Conservation (phyloP, 257 asterid species). For the Solanum sejunctum region DNA sequence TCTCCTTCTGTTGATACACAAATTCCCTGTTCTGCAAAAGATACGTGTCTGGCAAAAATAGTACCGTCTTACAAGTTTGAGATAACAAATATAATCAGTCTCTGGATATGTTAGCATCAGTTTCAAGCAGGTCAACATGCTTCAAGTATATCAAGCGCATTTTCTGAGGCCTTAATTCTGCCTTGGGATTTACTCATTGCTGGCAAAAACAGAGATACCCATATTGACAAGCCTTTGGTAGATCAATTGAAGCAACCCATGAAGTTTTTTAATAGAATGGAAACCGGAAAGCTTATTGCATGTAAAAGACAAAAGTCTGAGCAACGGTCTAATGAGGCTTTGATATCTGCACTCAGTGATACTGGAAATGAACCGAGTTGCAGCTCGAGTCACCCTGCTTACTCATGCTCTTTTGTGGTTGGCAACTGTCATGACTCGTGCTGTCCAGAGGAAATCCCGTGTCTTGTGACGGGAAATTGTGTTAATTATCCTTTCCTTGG, state of each 20-base stretch:
- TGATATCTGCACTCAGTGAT: conserved; percentile 10
- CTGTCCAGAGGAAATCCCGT: conserved; percentile 25
- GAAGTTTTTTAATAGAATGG: conserved; percentile 6
- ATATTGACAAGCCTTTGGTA: conserved; percentile 1
- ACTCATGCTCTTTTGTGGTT: conserved; percentile 6
- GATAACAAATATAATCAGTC: not conserved
- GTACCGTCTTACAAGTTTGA: not conserved
- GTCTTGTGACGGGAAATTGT: conserved; percentile 31
- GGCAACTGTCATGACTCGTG: conserved; percentile 4
- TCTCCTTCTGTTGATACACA: conserved; percentile 58
- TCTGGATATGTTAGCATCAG: conserved; percentile 19
- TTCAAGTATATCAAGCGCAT: conserved; percentile 33
- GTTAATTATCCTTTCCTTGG: conserved; percentile 23
- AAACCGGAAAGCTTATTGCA: not conserved
- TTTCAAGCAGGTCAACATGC: conserved; percentile 29
- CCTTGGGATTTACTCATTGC: conserved; percentile 72
- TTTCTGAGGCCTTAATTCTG: conserved; percentile 66
- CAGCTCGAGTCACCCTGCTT: conserved; percentile 5
- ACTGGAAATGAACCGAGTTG: conserved; percentile 10
- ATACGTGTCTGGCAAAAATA: conserved; percentile 22
- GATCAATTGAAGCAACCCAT: conserved; percentile 15
- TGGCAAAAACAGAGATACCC: conserved; percentile 28
- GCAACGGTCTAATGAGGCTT: conserved; percentile 9
- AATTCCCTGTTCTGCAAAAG: conserved; percentile 63
- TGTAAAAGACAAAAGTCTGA: conserved; percentile 43